A percentile compares a stretch with the other conserved stretches of the same genome.
phyloP scores from a whole-genome alignment of 495 filamentous ascomycete genomes.

The Penicillium silybi region DNA sequence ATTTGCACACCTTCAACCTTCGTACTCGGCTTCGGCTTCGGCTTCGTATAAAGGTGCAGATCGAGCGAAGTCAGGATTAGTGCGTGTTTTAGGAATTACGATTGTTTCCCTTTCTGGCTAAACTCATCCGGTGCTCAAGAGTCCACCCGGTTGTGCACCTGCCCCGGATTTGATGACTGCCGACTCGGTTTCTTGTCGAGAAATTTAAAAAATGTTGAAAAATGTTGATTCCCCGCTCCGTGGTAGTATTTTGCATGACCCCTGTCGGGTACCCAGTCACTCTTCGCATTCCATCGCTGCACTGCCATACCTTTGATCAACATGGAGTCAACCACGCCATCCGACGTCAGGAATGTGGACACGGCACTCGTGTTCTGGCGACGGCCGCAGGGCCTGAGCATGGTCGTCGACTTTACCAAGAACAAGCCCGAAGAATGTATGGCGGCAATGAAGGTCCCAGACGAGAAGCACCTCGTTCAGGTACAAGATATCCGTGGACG shows the following conservation, averaged over 20 bases:
- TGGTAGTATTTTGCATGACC: background rate
- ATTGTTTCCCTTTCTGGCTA: background rate
- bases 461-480: conserved; percentile 1
- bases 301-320: background rate
- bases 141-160: background rate
- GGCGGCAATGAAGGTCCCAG: background rate
- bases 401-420: conserved; percentile 3
- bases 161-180: background rate
- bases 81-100: background rate
- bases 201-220: too few relatives aligned
- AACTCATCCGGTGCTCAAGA: background rate
- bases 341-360: background rate
- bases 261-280: background rate
- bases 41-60: conserved; percentile 8
- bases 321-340: background rate
- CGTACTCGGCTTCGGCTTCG: conserved; percentile 1
- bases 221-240: background rate
- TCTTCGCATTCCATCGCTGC: background rate
- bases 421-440: background rate
- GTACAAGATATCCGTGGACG: conserved; percentile 12
- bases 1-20: background rate
- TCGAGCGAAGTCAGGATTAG: background rate
- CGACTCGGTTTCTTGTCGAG: background rate
- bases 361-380: conserved; percentile 7
- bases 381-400: background rate